phyloP scores from a whole-genome alignment of 2,329 filamentous ascomycete species.

The Alternaria postmessia region DNA sequence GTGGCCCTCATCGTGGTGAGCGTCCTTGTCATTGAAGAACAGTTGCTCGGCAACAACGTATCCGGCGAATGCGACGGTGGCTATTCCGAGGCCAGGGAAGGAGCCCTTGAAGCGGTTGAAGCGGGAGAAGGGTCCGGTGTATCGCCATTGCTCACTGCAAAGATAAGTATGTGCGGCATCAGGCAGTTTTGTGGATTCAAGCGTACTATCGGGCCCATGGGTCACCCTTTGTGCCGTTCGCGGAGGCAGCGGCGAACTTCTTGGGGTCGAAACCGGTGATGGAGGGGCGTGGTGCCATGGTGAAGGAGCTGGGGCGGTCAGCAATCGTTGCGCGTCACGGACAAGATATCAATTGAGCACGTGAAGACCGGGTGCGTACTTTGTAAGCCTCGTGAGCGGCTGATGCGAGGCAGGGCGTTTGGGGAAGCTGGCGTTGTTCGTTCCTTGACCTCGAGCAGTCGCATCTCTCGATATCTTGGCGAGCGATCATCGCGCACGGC shows the following conservation, averaged over 20 bases:
- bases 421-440: slow-evolving; percentile 30
- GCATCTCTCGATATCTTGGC: slow-evolving; percentile 25
- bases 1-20: slow-evolving; percentile 31
- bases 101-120: slow-evolving; percentile 86
- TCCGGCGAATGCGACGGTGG: slow-evolving; percentile 85
- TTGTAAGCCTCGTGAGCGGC: slow-evolving; percentile 34
- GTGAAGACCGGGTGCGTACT: slow-evolving; percentile 25
- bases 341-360: slow-evolving; percentile 5
- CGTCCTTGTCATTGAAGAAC: slow-evolving; percentile 73
- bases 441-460: slow-evolving; percentile 25
- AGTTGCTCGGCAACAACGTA: slow-evolving; percentile 92
- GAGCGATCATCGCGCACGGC: slow-evolving; percentile 19
- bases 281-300: slow-evolving; percentile 69
- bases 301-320: slow-evolving; percentile 35
- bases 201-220: slow-evolving; percentile 70
- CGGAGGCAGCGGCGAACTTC: slow-evolving; percentile 77
- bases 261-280: slow-evolving; percentile 92
- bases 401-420: slow-evolving; percentile 26
- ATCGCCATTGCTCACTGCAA: slow-evolving; percentile 90
- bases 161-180: slow-evolving; percentile 25
- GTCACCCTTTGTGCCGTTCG: slow-evolving; percentile 64
- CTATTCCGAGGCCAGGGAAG: slow-evolving; percentile 92
- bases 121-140: slow-evolving; percentile 85
- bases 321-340: slow-evolving; percentile 9
- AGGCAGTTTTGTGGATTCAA: neutral